A percentile compares a stretch with the other conserved stretches of the same genome.
Conservation (phyloP, 768 basidiomycete genomes). For the Podaxis carcinomalis region DNA sequence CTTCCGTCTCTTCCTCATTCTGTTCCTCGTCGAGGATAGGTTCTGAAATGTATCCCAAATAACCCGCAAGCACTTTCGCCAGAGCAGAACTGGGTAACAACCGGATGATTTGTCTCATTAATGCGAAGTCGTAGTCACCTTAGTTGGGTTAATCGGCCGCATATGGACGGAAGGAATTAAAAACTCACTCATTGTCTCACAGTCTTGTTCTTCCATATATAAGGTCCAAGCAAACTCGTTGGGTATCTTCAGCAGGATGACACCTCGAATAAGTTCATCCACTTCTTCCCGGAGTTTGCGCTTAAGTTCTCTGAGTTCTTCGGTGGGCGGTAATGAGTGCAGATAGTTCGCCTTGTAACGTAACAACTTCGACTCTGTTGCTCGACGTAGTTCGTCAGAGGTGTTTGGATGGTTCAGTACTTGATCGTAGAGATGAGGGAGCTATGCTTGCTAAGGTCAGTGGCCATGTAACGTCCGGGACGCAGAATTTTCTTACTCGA, state of each 20-base stretch:
- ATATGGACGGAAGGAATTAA: conserved; percentile 5
- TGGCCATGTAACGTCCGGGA: neutral
- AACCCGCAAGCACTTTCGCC: conserved; percentile 57
- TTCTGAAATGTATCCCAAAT: conserved; percentile 59
- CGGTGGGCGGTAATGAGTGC: conserved; percentile 47
- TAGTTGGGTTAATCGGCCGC: neutral
- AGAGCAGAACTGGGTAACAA: conserved; percentile 63
- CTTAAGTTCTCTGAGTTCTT: conserved; percentile 36
- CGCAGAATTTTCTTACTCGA: conserved; percentile 35
- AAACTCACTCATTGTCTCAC: conserved; percentile 56
- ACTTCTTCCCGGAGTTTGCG: conserved; percentile 52
- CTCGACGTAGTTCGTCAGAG: conserved; percentile 72
- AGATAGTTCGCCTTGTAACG: conserved; percentile 59
- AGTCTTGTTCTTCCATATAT: conserved; percentile 71
- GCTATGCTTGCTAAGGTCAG: conserved; percentile 29
- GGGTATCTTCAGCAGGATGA: conserved; percentile 67
- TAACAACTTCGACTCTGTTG: conserved; percentile 73
- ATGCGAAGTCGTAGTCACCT: conserved; percentile 59
- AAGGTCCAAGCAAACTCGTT: conserved; percentile 83
- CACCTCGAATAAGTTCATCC: conserved; percentile 68
- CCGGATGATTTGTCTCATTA: conserved; percentile 55
- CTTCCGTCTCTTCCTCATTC: conserved; percentile 19
- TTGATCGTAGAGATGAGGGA: conserved; percentile 72
- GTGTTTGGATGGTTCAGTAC: conserved; percentile 80
- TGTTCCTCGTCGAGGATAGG: conserved; percentile 38